phyloP scores from a whole-genome alignment of 148 eudicot species.

The Pharnaceum exiguum region DNA sequence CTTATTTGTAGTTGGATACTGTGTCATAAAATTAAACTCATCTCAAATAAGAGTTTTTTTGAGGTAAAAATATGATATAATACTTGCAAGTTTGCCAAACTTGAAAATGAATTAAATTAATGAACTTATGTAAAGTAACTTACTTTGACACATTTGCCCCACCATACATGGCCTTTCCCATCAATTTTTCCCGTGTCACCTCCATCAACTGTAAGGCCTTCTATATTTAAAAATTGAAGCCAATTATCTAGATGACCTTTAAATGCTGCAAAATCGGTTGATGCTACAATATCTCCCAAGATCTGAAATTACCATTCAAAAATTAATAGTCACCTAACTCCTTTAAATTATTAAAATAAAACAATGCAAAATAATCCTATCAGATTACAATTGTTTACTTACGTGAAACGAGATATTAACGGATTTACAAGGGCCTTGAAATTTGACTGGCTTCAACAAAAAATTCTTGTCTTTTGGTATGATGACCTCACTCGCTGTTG shows the following conservation, averaged over 20 bases:
- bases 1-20: too few relatives aligned
- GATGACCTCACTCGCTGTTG: too few relatives aligned
- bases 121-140: too few relatives aligned
- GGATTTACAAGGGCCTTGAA: constrained; percentile 43
- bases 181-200: constrained; percentile 21
- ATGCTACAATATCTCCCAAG: constrained; percentile 38
- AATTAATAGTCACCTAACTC: too few relatives aligned
- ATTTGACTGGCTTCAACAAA: constrained; percentile 28
- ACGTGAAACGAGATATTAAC: constrained; percentile 30
- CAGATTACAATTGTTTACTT: too few relatives aligned
- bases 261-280: constrained; percentile 22
- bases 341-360: not conserved
- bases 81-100: too few relatives aligned
- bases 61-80: too few relatives aligned
- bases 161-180: constrained; percentile 43
- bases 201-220: constrained; percentile 33
- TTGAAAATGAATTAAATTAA: too few relatives aligned
- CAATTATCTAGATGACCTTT: constrained; percentile 25
- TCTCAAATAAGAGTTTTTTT: too few relatives aligned
- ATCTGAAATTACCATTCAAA: constrained; percentile 30
- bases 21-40: too few relatives aligned
- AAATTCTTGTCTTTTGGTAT: constrained; percentile 27
- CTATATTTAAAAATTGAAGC: constrained; percentile 28
- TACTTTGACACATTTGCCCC: constrained; percentile 14
- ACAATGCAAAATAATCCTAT: too few relatives aligned